Percentiles rank a stretch among this genome's conserved stretches.
Evolutionary conservation across 73 alveolate genomes (phyloP).

Genomic region (Tetrahymena thermophila): DNA sequence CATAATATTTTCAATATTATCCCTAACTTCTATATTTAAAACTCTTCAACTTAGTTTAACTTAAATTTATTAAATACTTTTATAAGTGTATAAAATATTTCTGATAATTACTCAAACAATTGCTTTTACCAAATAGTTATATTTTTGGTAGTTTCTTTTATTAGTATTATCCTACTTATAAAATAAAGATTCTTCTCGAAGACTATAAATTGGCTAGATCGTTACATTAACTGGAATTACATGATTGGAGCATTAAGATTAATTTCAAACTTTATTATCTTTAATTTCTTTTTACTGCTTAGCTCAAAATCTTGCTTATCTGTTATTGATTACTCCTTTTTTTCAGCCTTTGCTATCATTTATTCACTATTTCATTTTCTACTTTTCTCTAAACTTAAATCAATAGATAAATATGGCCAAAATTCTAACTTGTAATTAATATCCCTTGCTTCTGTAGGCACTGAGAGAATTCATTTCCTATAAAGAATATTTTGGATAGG

Average conservation of each 20-base stretch:
- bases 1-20: background rate
- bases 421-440: background rate
- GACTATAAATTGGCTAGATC: background rate
- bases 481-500: background rate
- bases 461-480: no score
- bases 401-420: no score
- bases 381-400: background rate
- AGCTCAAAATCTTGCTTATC: background rate
- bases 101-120: background rate
- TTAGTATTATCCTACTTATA: background rate
- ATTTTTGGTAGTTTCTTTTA: background rate
- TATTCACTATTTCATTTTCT: no score
- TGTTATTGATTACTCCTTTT: background rate
- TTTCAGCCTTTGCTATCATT: background rate
- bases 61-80: background rate
- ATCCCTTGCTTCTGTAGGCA: background rate
- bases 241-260: background rate
- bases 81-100: background rate
- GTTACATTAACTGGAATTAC: background rate
- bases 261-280: background rate
- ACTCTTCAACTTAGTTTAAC: background rate
- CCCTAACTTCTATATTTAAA: background rate
- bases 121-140: background rate
- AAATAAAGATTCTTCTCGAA: background rate
- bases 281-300: background rate